A percentile compares a stretch with the other conserved stretches of the same genome.
Conservation (phyloP, 495 filamentous ascomycete genomes). For the Neurospora discreta region DNA sequence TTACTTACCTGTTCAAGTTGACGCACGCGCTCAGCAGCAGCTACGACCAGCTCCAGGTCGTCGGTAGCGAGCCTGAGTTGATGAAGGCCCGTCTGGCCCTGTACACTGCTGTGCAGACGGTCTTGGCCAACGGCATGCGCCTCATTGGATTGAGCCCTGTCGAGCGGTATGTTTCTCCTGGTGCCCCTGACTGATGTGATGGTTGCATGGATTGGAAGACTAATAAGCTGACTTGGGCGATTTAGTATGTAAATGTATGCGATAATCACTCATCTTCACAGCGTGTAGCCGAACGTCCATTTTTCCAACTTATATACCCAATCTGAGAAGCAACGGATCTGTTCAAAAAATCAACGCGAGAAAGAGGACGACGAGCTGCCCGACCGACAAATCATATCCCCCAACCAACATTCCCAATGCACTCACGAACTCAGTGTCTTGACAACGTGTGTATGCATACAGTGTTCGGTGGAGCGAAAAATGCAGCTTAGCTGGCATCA, state of each 20-base stretch:
- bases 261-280: background rate
- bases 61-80: conserved; percentile 58
- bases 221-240: conserved; percentile 1
- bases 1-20: conserved; percentile 82
- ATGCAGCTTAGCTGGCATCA: background rate
- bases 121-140: conserved; percentile 75
- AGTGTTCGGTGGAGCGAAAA: background rate
- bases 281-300: background rate
- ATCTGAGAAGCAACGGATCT: background rate
- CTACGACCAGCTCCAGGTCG: conserved; percentile 71
- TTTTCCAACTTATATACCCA: background rate
- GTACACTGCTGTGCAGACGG: conserved; percentile 67
- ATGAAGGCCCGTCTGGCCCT: conserved; percentile 73
- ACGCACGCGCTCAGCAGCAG: conserved; percentile 73
- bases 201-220: background rate
- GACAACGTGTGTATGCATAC: background rate
- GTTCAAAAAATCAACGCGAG: background rate
- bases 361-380: background rate
- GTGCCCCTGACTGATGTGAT: background rate
- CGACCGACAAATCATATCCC: background rate
- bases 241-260: conserved; percentile 14
- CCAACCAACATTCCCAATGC: background rate
- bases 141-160: conserved; percentile 71
- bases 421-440: background rate
- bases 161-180: conserved; percentile 34